Evolutionary conservation across 2,329 filamentous ascomycete genomes (phyloP).

Genomic region (Dothideomycetidae sp.): DNA sequence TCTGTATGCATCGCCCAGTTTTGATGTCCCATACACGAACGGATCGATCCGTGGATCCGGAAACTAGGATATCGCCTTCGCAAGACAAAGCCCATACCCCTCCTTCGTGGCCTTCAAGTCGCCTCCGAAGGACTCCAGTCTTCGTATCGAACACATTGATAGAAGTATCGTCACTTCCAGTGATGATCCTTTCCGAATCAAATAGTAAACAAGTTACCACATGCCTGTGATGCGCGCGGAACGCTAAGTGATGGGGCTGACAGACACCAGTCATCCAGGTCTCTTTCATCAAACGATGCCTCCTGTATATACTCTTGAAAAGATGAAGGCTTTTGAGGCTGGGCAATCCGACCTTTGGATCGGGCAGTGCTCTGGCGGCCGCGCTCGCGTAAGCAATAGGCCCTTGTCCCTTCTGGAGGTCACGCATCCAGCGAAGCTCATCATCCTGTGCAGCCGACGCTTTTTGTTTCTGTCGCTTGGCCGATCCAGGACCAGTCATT

Average conservation of each 20-base stretch:
- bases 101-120: constrained; percentile 84
- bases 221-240: constrained; percentile 88
- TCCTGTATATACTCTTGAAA: constrained; percentile 90
- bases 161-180: constrained; percentile 90
- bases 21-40: constrained; percentile 99
- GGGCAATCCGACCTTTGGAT: constrained; percentile 64
- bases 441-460: constrained; percentile 31
- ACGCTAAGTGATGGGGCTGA: constrained; percentile 82
- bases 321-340: constrained; percentile 74
- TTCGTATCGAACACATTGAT: constrained; percentile 98
- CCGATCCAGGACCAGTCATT: constrained; percentile 26
- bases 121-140: constrained; percentile 70
- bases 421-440: constrained; percentile 32
- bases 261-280: constrained; percentile 78
- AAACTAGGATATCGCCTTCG: constrained; percentile 86
- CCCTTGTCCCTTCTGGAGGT: constrained; percentile 51
- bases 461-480: constrained; percentile 44
- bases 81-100: constrained; percentile 97
- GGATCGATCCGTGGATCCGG: constrained; percentile 87
- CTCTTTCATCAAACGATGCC: constrained; percentile 77
- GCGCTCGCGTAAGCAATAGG: constrained; percentile 76
- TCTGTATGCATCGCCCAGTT: constrained; percentile 78
- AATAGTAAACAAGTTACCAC: constrained; percentile 97
- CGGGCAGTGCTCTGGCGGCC: constrained; percentile 67
- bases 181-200: constrained; percentile 94